phyloP scores from a whole-genome alignment of 345 rosid genomes.

The Eucalyptus pauciflora region DNA sequence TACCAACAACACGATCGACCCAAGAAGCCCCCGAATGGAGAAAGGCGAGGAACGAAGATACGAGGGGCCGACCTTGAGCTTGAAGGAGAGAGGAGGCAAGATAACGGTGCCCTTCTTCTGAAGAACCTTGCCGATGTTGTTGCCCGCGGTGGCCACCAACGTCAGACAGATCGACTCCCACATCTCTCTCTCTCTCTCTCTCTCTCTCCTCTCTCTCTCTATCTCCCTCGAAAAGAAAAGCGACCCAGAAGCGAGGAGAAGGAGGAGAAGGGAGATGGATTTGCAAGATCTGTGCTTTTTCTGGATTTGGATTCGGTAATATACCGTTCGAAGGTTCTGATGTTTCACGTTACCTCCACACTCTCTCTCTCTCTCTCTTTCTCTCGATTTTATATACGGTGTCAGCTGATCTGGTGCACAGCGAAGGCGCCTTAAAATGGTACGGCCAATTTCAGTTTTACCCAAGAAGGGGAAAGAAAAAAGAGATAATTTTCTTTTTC shows the following conservation, averaged over 20 bases:
- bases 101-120: conserved; percentile 97
- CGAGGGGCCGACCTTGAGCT: conserved; percentile 52
- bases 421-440: not conserved
- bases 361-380: not conserved
- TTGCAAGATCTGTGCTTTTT: not conserved
- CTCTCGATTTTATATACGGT: not conserved
- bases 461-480: not conserved
- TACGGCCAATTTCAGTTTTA: not conserved
- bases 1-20: not conserved
- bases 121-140: conserved; percentile 88
- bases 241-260: not conserved
- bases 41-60: not conserved
- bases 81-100: conserved; percentile 94
- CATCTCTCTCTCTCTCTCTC: conserved; percentile 17
- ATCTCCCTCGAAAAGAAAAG: not conserved
- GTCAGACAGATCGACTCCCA: conserved; percentile 91
- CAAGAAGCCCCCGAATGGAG: not conserved
- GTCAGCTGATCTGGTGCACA: not conserved
- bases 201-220: not conserved
- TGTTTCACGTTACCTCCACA: not conserved
- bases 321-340: not conserved
- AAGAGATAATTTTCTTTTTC: not conserved
- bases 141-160: conserved; percentile 92
- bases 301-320: not conserved
- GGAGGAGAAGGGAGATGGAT: not conserved